phyloP scores from a whole-genome alignment of 2,329 filamentous ascomycete species.

The Colletotrichum eleusines region DNA sequence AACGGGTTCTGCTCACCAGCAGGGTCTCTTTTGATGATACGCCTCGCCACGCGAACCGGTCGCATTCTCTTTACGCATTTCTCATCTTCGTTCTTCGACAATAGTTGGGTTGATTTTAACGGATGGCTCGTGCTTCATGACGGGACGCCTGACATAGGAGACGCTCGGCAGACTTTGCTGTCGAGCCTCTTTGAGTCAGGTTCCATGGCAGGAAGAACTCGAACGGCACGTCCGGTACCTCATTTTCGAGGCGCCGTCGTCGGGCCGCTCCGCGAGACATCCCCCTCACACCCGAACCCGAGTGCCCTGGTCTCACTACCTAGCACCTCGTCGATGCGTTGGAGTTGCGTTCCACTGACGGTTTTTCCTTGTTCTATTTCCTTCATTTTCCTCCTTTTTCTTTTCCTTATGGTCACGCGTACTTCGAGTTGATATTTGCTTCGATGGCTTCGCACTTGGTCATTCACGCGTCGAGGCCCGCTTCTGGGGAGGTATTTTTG shows the following conservation, averaged over 20 bases:
- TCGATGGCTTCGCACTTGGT: constrained; percentile 45
- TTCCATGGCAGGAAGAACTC: constrained; percentile 38
- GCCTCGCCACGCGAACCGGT: constrained; percentile 53
- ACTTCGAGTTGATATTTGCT: constrained; percentile 35
- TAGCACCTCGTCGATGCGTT: constrained; percentile 52
- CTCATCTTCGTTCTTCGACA: constrained; percentile 60
- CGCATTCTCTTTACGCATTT: constrained; percentile 51
- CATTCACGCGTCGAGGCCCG: constrained; percentile 46
- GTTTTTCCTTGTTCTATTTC: constrained; percentile 40
- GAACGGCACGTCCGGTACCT: constrained; percentile 57
- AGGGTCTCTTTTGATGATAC: constrained; percentile 39
- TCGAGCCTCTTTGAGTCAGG: background rate
- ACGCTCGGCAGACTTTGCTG: constrained; percentile 3
- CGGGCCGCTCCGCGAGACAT: constrained; percentile 42
- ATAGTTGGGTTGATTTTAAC: constrained; percentile 44
- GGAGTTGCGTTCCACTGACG: constrained; percentile 49
- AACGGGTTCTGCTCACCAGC: constrained; percentile 39
- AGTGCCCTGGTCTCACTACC: constrained; percentile 23
- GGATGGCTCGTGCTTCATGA: constrained; percentile 51
- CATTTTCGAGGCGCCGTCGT: constrained; percentile 48
- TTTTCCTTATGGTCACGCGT: constrained; percentile 38
- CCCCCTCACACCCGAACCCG: constrained; percentile 14
- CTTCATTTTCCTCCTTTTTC: constrained; percentile 43
- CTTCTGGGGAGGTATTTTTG: constrained; percentile 53
- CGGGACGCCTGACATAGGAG: constrained; percentile 44